Percentiles rank a stretch among this genome's conserved stretches.
Conservation (phyloP, 345 rosid genomes). For the Eucalyptus regnans region DNA sequence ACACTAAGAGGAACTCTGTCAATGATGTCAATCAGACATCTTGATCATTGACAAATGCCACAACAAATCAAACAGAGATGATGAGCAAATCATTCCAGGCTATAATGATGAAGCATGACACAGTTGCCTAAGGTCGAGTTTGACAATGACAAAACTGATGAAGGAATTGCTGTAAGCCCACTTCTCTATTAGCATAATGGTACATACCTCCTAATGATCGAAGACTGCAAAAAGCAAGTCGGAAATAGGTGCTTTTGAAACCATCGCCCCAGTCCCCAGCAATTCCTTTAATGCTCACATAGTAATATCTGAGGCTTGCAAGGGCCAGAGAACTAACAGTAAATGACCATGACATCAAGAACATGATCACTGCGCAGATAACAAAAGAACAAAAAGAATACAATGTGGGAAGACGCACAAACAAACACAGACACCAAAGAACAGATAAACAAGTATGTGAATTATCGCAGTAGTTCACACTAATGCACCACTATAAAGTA, state of each 20-base stretch:
- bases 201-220: conserved; percentile 83
- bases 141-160: background rate
- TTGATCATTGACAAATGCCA: background rate
- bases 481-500: background rate
- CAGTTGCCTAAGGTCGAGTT: background rate
- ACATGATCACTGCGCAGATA: conserved; percentile 84
- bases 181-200: background rate
- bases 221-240: conserved; percentile 92
- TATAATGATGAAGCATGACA: too few species aligned
- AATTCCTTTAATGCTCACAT: conserved; percentile 88
- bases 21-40: background rate
- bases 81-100: background rate
- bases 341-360: conserved; percentile 96
- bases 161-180: background rate
- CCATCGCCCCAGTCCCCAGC: conserved; percentile 99
- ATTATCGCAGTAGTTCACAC: background rate
- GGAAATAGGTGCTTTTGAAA: conserved; percentile 96
- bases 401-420: background rate
- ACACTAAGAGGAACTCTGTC: background rate
- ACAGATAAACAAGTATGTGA: background rate
- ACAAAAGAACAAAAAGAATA: conserved; percentile 3
- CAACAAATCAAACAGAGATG: background rate
- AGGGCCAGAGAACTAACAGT: conserved; percentile 86
- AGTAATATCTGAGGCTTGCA: conserved; percentile 87
- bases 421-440: background rate